phyloP scores from a whole-genome alignment of 2,329 filamentous ascomycete genomes.

The Lasiodiplodia sp. region DNA sequence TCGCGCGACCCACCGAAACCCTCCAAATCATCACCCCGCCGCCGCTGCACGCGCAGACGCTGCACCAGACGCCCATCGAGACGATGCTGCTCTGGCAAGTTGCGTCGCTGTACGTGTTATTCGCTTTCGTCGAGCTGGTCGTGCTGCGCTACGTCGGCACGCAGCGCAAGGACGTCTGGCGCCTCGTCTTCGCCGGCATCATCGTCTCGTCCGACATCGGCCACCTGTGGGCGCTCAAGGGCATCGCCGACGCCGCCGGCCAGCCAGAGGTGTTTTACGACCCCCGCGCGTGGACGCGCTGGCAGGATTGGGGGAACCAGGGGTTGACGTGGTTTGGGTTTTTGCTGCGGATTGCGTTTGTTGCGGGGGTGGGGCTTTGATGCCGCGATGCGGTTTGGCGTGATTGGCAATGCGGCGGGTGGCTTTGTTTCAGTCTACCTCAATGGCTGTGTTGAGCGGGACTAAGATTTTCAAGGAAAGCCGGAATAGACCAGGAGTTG shows the following conservation, averaged over 20 bases:
- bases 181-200: slow-evolving; percentile 35
- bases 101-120: slow-evolving; percentile 40
- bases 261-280: slow-evolving; percentile 28
- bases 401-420: too few species aligned
- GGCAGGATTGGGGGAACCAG: slow-evolving; percentile 45
- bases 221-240: slow-evolving; percentile 36
- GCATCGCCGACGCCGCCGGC: slow-evolving; percentile 34
- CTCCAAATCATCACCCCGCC: slow-evolving; percentile 35
- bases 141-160: slow-evolving; percentile 38
- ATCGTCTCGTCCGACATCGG: slow-evolving; percentile 37
- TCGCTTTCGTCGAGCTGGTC: slow-evolving; percentile 39
- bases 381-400: too few species aligned
- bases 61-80: slow-evolving; percentile 36
- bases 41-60: slow-evolving; percentile 33
- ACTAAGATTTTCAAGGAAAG: too few species aligned
- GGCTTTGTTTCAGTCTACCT: too few species aligned
- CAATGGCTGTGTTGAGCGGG: too few species aligned
- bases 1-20: slow-evolving; percentile 33
- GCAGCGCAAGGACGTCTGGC: slow-evolving; percentile 37
- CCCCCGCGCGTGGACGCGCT: slow-evolving; percentile 34
- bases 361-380: slow-evolving; percentile 36
- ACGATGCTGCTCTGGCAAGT: slow-evolving; percentile 40
- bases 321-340: slow-evolving; percentile 37
- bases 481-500: too few species aligned
- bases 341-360: slow-evolving; percentile 36